These are phyloP conservation scores for Diaporthe eres DNA, from an alignment of 2,329 filamentous ascomycete species.

Conservation along the genomic window DNA sequence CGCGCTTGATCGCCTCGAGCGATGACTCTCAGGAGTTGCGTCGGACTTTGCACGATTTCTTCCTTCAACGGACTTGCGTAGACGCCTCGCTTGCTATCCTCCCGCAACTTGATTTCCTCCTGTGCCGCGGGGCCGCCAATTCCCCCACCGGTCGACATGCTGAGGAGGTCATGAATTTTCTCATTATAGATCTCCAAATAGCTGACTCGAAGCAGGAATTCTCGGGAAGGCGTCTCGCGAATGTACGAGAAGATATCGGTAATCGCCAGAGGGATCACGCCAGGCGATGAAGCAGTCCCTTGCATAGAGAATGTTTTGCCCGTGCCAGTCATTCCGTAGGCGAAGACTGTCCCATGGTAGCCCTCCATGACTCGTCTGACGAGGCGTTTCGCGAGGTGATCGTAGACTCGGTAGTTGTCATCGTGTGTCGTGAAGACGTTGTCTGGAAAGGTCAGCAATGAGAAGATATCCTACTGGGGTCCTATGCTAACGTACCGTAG, in stretches of 20 bases:
- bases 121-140: slow-evolving; percentile 70
- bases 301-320: slow-evolving; percentile 99
- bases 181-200: slow-evolving; percentile 99
- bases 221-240: slow-evolving; percentile 92
- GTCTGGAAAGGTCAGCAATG: slow-evolving; percentile 67
- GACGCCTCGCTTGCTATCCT: slow-evolving; percentile 95
- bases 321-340: slow-evolving; percentile 98
- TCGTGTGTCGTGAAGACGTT: slow-evolving; percentile 97
- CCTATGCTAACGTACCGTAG: slow-evolving; percentile 76
- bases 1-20: slow-evolving; percentile 92
- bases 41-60: slow-evolving; percentile 98
- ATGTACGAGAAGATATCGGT: slow-evolving; percentile 99
- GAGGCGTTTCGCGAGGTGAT: slow-evolving; percentile 91
- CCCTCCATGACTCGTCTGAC: slow-evolving; percentile 99
- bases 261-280: slow-evolving; percentile 96
- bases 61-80: slow-evolving; percentile 97
- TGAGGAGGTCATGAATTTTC: slow-evolving; percentile 93
- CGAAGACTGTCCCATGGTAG: slow-evolving; percentile 98
- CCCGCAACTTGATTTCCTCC: slow-evolving; percentile 96
- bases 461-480: background rate
- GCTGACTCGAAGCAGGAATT: slow-evolving; percentile 95
- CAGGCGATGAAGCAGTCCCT: slow-evolving; percentile 93
- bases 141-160: slow-evolving; percentile 74
- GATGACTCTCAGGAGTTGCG: slow-evolving; percentile 93
- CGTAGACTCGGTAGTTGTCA: slow-evolving; percentile 95